These are phyloP conservation scores for Picochlorum sp. DNA, from an alignment of 139 green algal species.

Conservation along the genomic window DNA sequence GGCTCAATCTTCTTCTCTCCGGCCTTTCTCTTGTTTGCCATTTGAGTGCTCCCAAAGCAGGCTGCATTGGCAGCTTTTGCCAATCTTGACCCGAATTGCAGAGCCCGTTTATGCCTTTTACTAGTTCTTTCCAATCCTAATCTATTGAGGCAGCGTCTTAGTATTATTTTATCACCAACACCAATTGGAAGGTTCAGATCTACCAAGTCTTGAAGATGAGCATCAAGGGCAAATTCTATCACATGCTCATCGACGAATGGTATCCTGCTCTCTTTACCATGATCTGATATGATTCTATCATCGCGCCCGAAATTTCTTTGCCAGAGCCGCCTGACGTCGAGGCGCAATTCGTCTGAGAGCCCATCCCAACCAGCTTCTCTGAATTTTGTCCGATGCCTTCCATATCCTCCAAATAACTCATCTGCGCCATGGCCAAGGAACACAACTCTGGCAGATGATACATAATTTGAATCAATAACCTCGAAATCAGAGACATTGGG, in stretches of 20 bases:
- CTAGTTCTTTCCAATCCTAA: conserved; percentile 61
- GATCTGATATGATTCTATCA: conserved; percentile 79
- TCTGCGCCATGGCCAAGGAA: conserved; percentile 90
- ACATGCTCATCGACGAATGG: conserved; percentile 88
- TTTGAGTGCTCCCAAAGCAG: conserved; percentile 78
- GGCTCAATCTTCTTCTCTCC: conserved; percentile 27
- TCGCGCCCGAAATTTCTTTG: conserved; percentile 85
- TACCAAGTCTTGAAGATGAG: conserved; percentile 37
- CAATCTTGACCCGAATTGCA: conserved; percentile 89
- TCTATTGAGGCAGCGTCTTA: conserved; percentile 47
- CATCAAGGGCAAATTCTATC: conserved; percentile 40
- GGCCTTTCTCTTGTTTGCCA: conserved; percentile 60
- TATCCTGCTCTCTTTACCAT: conserved; percentile 67
- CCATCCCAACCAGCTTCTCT: conserved; percentile 21
- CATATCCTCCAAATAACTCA: conserved; percentile 88
- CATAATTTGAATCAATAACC: background rate
- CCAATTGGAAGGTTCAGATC: conserved; percentile 42
- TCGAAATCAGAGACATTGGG: background rate
- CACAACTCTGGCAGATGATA: conserved; percentile 21
- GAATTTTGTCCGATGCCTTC: conserved; percentile 77
- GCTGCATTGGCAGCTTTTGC: conserved; percentile 63
- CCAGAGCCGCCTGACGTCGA: conserved; percentile 83
- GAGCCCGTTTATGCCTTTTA: conserved; percentile 71
- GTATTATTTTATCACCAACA: conserved; percentile 81
- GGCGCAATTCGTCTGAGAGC: conserved; percentile 59